Conservation (phyloP, 202 grass and related monocot species). For the Zizania palustris region DNA sequence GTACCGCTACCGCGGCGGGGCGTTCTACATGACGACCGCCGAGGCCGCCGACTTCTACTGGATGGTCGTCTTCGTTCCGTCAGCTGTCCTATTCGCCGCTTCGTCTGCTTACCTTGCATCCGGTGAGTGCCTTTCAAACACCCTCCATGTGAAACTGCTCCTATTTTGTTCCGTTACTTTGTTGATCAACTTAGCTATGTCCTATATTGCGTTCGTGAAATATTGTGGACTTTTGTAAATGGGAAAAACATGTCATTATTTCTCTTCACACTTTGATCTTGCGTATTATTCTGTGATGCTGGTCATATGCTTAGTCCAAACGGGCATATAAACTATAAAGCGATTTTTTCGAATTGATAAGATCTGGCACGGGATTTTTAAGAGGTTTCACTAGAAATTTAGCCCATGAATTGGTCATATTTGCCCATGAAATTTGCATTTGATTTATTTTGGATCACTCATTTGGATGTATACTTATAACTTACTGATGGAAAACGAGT, state of each 20-base stretch:
- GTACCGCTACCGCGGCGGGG: slow-evolving; percentile 71
- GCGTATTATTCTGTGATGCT: slow-evolving; percentile 16
- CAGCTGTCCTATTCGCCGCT: slow-evolving; percentile 60
- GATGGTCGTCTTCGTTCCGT: slow-evolving; percentile 89
- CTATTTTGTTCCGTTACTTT: slow-evolving; percentile 1
- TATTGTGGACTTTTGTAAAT: background rate
- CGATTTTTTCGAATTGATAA: background rate
- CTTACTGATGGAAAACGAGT: background rate
- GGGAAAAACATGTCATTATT: background rate
- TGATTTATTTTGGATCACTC: background rate
- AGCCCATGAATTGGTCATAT: background rate
- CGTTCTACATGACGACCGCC: slow-evolving; percentile 88
- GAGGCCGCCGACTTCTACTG: slow-evolving; percentile 94
- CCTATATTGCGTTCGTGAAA: background rate
- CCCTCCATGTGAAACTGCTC: background rate
- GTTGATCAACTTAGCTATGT: background rate
- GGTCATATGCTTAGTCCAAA: background rate
- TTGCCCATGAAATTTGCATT: background rate
- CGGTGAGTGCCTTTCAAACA: slow-evolving; percentile 45
- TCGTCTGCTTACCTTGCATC: slow-evolving; percentile 71
- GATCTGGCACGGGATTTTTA: background rate
- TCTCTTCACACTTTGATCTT: background rate
- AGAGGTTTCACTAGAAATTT: background rate
- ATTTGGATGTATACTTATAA: slow-evolving; percentile 1
- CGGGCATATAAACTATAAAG: background rate